These are phyloP conservation scores for Crassisporium funariophilum DNA, from an alignment of 768 basidiomycete species.

Conservation along the genomic window DNA sequence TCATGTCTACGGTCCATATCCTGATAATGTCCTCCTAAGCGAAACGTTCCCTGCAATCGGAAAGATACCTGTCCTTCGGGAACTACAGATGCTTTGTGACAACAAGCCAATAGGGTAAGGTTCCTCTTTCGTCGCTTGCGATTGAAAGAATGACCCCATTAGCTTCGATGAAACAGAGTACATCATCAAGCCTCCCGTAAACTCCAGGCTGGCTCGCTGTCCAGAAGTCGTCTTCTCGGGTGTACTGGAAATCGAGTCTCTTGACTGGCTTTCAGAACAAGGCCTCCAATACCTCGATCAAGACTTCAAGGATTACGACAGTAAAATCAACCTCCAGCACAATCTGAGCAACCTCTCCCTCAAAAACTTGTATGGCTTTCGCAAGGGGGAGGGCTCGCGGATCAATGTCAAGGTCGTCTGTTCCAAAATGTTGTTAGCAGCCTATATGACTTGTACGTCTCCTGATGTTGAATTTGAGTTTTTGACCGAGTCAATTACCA, in stretches of 20 bases:
- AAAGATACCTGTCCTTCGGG: slow-evolving; percentile 12
- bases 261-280: slow-evolving; percentile 51
- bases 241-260: slow-evolving; percentile 43
- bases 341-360: slow-evolving; percentile 35
- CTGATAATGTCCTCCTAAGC: slow-evolving; percentile 22
- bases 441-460: slow-evolving; percentile 26
- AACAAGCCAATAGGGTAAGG: slow-evolving; percentile 21
- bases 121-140: not conserved
- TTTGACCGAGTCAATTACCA: not conserved
- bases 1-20: slow-evolving; percentile 28
- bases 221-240: slow-evolving; percentile 53
- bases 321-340: slow-evolving; percentile 25
- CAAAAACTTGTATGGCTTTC: slow-evolving; percentile 33
- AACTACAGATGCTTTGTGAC: slow-evolving; percentile 21
- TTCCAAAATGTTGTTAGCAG: slow-evolving; percentile 19
- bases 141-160: not conserved
- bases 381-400: slow-evolving; percentile 17
- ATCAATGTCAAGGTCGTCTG: slow-evolving; percentile 18
- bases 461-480: not conserved
- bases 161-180: slow-evolving; percentile 54
- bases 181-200: slow-evolving; percentile 28
- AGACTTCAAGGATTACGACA: slow-evolving; percentile 46
- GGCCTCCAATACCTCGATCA: slow-evolving; percentile 43
- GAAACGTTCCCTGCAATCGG: slow-evolving; percentile 19
- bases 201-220: slow-evolving; percentile 9